Conservation (phyloP, 148 eudicot species). For the Amaranthus hypochondriacus region DNA sequence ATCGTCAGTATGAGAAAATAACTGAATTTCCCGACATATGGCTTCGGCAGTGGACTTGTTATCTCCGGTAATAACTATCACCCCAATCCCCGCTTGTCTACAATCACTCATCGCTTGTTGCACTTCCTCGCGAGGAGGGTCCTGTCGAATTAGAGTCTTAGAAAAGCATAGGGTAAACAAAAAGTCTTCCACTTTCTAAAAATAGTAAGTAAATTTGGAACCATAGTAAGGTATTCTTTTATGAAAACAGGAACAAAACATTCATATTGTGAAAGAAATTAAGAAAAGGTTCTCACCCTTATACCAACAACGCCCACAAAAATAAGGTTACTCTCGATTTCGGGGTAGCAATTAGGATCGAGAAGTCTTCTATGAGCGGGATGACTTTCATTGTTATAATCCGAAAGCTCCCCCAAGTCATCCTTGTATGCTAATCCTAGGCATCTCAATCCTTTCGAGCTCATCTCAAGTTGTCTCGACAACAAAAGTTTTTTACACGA, state of each 20-base stretch:
- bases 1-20: conserved; percentile 48
- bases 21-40: conserved; percentile 57
- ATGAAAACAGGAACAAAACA: not conserved
- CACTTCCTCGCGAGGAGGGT: conserved; percentile 88
- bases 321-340: conserved; percentile 59
- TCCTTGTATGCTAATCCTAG: conserved; percentile 78
- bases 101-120: conserved; percentile 71
- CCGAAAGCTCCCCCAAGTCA: conserved; percentile 65
- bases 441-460: conserved; percentile 84
- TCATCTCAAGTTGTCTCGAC: conserved; percentile 58
- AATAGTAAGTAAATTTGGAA: not conserved
- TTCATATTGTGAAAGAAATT: not conserved
- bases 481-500: conserved; percentile 53
- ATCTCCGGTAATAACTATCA: conserved; percentile 89
- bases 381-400: conserved; percentile 50
- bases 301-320: conserved; percentile 83
- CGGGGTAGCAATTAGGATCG: conserved; percentile 60
- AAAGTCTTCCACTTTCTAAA: not conserved
- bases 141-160: conserved; percentile 36
- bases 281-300: conserved; percentile 46
- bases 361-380: conserved; percentile 76
- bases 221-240: not conserved
- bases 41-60: conserved; percentile 88
- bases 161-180: not conserved
- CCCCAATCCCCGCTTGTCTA: conserved; percentile 72